Base-by-base conservation (phyloP, 805 yeast species). In the Yarrowia hollandica region DNA sequence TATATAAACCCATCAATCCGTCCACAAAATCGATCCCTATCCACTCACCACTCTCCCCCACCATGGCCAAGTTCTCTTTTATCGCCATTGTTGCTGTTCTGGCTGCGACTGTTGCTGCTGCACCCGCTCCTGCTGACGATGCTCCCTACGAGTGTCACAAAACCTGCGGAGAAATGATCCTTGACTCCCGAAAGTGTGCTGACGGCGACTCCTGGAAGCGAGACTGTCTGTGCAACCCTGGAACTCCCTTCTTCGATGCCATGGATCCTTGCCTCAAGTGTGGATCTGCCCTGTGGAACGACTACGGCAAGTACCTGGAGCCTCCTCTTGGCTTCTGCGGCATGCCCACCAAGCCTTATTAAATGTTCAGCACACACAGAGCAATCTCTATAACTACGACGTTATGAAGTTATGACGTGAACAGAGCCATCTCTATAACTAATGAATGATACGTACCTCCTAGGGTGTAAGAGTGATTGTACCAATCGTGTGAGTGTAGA, bases 271-370 rank as follows among this genome's bases (percentile, higher is more conserved):
- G 42, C n/a, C 12, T 38, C 8, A 3, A 22, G 28, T 38, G 42
- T 14, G 42, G 42, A 38, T 5, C 42, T 22, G 42, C 42, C n/a
- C 42, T 38, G 14, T 38, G 42, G 42, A 22, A n/a, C 42, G 42
- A 38, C 28, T 38, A 38, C 10, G 42, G 42, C 11, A 38, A 38
- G 42, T 38, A 22, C 42, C 42, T 38, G 14, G 42, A 38, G 42
- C 42, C 42, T 38, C 42, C 42, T n/a, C 42, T 38, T n/a, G 42
- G 28, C 9, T 38, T 38, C 42, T 38, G 42, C 10, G 42, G 28
- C 9, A 6, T 38, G 5, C 42, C 26, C 5, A 38, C 42, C 18
- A 38, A 38, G 42, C 42, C 42, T 9, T 21, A 37, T 5, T 37
- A 37, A 12, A 16, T 6, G 37, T n/a, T n/a, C n/a, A n/a, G n/a